phyloP scores from a whole-genome alignment of 106 monocot genomes.

The Dioscorea alata region DNA sequence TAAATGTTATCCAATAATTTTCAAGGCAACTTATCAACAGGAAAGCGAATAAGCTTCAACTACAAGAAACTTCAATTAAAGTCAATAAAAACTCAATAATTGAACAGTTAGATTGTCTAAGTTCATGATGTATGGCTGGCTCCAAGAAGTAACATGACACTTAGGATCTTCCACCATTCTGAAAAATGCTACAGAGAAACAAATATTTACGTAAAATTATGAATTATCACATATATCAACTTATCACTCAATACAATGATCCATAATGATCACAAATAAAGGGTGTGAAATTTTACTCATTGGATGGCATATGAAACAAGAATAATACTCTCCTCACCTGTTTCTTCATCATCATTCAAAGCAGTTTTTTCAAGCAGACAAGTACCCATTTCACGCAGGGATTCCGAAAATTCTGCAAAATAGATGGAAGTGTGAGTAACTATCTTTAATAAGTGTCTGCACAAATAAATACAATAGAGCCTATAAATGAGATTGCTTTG shows the following conservation, averaged over 20 bases:
- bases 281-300: background rate
- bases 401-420: slow-evolving; percentile 74
- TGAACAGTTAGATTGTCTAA: too few species aligned
- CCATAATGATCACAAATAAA: background rate
- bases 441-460: background rate
- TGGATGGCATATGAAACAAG: background rate
- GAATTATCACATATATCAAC: background rate
- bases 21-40: too few species aligned
- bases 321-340: slow-evolving; percentile 30
- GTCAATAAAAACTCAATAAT: too few species aligned
- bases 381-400: slow-evolving; percentile 64
- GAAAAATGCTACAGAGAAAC: too few species aligned
- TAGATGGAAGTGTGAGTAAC: background rate
- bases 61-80: too few species aligned
- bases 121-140: too few species aligned
- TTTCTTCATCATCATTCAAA: slow-evolving; percentile 70
- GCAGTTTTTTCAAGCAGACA: slow-evolving; percentile 72
- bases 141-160: too few species aligned
- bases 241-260: background rate
- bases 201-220: background rate
- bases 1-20: too few species aligned
- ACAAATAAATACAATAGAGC: background rate
- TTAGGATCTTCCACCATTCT: too few species aligned
- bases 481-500: too few species aligned
- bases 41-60: too few species aligned